A percentile compares a stretch with the other conserved stretches of the same genome.
phyloP scores from a whole-genome alignment of 2,329 filamentous ascomycete species.

The Beauveria medogensis region DNA sequence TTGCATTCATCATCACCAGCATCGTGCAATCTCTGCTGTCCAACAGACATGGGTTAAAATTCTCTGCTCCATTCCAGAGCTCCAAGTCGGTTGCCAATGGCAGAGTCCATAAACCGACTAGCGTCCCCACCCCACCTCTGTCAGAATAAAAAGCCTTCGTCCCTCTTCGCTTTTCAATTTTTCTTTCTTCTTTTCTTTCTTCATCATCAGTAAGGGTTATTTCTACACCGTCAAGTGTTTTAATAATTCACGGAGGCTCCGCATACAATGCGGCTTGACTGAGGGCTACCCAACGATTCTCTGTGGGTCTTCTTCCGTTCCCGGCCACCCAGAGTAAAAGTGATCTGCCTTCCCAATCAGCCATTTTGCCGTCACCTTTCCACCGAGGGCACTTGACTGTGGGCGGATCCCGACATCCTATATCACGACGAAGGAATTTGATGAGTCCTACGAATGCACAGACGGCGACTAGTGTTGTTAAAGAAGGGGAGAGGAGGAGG shows the following conservation, averaged over 20 bases:
- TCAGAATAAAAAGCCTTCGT: conserved; percentile 6
- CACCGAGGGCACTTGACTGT: conserved; percentile 38
- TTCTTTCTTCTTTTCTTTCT: conserved; percentile 25
- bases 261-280: conserved; percentile 42
- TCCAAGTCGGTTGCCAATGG: conserved; percentile 5
- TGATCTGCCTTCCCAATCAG: conserved; percentile 41
- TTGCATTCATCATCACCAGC: neutral
- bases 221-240: conserved; percentile 46
- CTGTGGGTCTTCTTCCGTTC: conserved; percentile 48
- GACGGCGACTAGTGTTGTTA: neutral
- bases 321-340: conserved; percentile 42
- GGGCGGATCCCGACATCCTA: conserved; percentile 41
- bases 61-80: neutral
- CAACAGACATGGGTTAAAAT: neutral
- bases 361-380: conserved; percentile 25
- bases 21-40: neutral
- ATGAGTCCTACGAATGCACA: neutral
- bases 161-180: conserved; percentile 8
- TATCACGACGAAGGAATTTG: neutral
- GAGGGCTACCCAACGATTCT: conserved; percentile 38
- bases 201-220: conserved; percentile 38
- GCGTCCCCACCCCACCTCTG: neutral
- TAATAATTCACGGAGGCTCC: conserved; percentile 41
- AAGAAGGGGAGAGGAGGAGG: neutral
- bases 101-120: conserved; percentile 9